These are phyloP conservation scores for Psilocybe cubensis DNA, from an alignment of 768 basidiomycete genomes.

Conservation along the genomic window DNA sequence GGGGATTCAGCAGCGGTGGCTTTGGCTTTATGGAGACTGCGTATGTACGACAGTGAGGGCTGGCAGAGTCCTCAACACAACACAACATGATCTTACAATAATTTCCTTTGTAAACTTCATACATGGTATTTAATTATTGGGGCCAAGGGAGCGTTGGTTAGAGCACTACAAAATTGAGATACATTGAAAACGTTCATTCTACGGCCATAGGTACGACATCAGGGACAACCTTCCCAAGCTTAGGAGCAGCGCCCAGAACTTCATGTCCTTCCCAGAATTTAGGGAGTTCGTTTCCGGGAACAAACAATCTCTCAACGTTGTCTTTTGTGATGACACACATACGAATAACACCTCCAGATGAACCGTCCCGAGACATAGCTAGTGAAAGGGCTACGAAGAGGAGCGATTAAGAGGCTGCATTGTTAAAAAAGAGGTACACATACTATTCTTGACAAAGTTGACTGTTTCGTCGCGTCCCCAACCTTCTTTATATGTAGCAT, in stretches of 20 bases:
- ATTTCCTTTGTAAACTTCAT: neutral
- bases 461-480: slow-evolving; percentile 91
- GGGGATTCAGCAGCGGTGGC: slow-evolving; percentile 69
- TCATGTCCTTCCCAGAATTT: slow-evolving; percentile 89
- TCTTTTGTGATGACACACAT: slow-evolving; percentile 97
- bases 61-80: slow-evolving; percentile 32
- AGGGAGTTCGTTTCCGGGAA: slow-evolving; percentile 89
- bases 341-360: slow-evolving; percentile 95
- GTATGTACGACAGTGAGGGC: slow-evolving; percentile 72
- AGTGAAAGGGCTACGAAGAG: slow-evolving; percentile 75
- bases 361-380: slow-evolving; percentile 98
- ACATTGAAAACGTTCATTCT: slow-evolving; percentile 24
- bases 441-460: slow-evolving; percentile 95
- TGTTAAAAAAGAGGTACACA: slow-evolving; percentile 32
- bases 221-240: slow-evolving; percentile 26
- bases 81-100: neutral
- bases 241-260: slow-evolving; percentile 50
- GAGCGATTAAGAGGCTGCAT: slow-evolving; percentile 4
- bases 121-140: neutral
- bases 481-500: slow-evolving; percentile 94
- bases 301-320: slow-evolving; percentile 88
- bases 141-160: neutral
- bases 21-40: slow-evolving; percentile 77
- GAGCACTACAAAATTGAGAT: too few species aligned
- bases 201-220: slow-evolving; percentile 51